Evolutionary conservation across 2,329 filamentous ascomycete species (phyloP).

Genomic region (Aspergillus arachidicola): DNA sequence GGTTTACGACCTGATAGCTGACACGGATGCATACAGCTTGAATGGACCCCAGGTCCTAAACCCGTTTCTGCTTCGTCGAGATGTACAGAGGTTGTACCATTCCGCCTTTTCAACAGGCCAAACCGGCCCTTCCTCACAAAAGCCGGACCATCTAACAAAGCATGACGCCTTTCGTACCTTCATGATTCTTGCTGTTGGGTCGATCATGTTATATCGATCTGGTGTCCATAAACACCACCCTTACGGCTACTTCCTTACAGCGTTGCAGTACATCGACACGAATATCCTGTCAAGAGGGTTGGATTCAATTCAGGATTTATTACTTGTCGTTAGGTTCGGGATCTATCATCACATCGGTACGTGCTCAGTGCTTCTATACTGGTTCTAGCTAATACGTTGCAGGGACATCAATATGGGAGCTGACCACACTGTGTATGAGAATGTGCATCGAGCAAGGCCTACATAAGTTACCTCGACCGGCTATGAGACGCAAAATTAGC

Average conservation of each 20-base stretch:
- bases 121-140: not conserved
- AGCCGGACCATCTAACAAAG: not conserved
- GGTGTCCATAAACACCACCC: not conserved
- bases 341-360: not conserved
- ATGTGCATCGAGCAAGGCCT: not conserved
- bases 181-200: not conserved
- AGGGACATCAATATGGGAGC: not conserved
- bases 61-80: not conserved
- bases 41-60: not conserved
- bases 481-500: not conserved
- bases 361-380: not conserved
- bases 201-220: not conserved
- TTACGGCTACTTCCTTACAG: not conserved
- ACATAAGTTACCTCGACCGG: not conserved
- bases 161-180: not conserved
- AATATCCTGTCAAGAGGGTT: not conserved
- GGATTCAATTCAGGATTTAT: not conserved
- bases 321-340: not conserved
- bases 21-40: not conserved
- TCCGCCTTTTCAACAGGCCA: not conserved
- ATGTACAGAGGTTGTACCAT: not conserved
- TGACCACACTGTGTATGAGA: not conserved
- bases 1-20: not conserved
- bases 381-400: not conserved
- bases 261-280: not conserved